A percentile compares a stretch with the other conserved stretches of the same genome.
Conservation (phyloP, 805 yeast genomes). For the Cyberlindnera mississippiensis region DNA sequence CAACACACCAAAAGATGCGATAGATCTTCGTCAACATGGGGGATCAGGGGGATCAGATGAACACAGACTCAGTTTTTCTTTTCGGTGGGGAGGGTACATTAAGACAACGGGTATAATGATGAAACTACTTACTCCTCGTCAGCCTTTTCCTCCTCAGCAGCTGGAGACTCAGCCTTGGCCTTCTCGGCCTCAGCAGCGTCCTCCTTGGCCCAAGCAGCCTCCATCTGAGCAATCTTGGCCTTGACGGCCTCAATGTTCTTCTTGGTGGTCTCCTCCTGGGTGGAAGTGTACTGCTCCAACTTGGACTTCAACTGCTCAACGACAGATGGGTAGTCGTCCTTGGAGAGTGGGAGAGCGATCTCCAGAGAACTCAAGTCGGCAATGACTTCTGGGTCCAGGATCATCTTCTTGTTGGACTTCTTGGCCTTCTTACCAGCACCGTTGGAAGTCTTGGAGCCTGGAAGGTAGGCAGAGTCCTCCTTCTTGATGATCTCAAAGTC, state of each 20-base stretch:
- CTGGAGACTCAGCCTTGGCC: constrained; percentile 10
- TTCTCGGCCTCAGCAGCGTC: constrained; percentile 36
- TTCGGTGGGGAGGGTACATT: too few species aligned
- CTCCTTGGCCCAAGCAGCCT: constrained; percentile 45
- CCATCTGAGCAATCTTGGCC: constrained; percentile 67
- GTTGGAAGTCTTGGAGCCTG: constrained; percentile 37
- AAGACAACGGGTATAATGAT: neutral
- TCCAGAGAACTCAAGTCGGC: constrained; percentile 72
- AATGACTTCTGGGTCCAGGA: constrained; percentile 77
- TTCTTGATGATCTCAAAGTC: constrained; percentile 64
- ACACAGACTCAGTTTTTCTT: constrained; percentile 1
- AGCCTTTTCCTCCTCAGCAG: constrained; percentile 9
- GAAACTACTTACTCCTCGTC: constrained; percentile 15
- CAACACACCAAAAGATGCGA: neutral
- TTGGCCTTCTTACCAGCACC: constrained; percentile 51
- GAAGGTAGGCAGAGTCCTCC: constrained; percentile 54
- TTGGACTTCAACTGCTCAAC: constrained; percentile 68
- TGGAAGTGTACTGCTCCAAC: constrained; percentile 58
- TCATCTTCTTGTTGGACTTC: constrained; percentile 53
- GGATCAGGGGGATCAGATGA: constrained; percentile 2
- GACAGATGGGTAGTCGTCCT: constrained; percentile 65
- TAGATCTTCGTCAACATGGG: neutral
- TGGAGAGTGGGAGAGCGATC: constrained; percentile 71
- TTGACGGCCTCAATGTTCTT: constrained; percentile 73
- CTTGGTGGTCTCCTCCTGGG: constrained; percentile 79